Percentiles rank a stretch among this genome's conserved stretches.
Conservation (phyloP, 306 rosid species). For the Carpinus fangiana region DNA sequence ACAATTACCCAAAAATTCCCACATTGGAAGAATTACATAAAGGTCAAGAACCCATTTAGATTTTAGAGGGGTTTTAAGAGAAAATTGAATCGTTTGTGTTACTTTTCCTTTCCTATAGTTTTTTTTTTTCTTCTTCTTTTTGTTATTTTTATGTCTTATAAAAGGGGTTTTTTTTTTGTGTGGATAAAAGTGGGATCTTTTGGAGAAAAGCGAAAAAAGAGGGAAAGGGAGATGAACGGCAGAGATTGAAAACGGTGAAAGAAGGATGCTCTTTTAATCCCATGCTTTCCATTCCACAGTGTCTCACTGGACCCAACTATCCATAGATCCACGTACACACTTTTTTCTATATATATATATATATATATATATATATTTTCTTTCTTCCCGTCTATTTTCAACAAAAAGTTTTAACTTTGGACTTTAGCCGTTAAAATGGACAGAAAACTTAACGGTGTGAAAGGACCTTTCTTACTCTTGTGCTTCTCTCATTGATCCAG, state of each 20-base stretch:
- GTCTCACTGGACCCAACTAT: slow-evolving; percentile 38
- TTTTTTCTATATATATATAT: not conserved
- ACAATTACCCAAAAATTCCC: no score
- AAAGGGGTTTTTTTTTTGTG: no score
- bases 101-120: no score
- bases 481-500: slow-evolving; percentile 18
- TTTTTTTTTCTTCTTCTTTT: no score
- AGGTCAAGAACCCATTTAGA: no score
- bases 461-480: slow-evolving; percentile 23
- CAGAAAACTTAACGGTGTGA: slow-evolving; percentile 30
- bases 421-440: slow-evolving; percentile 30
- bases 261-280: slow-evolving; percentile 18
- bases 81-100: no score
- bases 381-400: slow-evolving; percentile 5
- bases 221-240: slow-evolving; percentile 28
- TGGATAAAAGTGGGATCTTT: slow-evolving; percentile 39
- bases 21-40: no score
- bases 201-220: slow-evolving; percentile 43
- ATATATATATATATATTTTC: no score
- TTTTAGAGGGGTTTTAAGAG: no score
- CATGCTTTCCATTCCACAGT: slow-evolving; percentile 37
- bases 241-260: slow-evolving; percentile 46
- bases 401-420: slow-evolving; percentile 13
- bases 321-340: slow-evolving; percentile 40
- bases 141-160: no score